phyloP scores from a whole-genome alignment of 257 asterid genomes.

The Solanum clarkiae region DNA sequence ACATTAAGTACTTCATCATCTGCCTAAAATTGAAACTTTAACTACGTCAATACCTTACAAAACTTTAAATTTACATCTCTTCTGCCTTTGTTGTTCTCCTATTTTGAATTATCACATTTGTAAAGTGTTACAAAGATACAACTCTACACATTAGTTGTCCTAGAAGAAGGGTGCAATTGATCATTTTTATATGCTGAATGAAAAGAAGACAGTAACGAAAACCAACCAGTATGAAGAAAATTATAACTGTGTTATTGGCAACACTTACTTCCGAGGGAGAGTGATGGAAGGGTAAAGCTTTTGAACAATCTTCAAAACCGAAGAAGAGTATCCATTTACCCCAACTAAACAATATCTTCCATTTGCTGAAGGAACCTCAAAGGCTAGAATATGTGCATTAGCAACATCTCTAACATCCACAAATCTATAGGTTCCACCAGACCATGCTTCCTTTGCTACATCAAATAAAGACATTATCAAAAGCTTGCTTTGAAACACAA shows the following conservation, averaged over 20 bases:
- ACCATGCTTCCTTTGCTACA: constrained; percentile 19
- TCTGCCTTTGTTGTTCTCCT: too few species aligned
- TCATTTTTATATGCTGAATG: background rate
- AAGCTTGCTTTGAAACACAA: background rate
- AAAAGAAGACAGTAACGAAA: background rate
- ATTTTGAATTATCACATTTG: background rate
- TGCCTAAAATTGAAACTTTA: too few species aligned
- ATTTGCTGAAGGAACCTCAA: constrained; percentile 32
- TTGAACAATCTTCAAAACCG: constrained; percentile 22
- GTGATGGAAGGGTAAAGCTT: constrained; percentile 33
- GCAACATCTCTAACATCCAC: constrained; percentile 58
- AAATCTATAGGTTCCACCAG: constrained; percentile 19
- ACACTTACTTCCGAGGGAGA: constrained; percentile 23
- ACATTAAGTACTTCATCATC: too few species aligned
- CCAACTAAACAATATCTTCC: constrained; percentile 45
- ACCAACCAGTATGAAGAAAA: background rate
- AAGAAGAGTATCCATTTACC: constrained; percentile 16
- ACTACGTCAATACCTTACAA: too few species aligned
- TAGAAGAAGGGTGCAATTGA: background rate
- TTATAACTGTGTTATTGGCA: background rate
- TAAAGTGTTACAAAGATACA: background rate
- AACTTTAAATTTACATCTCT: too few species aligned
- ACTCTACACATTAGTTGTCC: background rate
- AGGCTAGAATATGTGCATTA: constrained; percentile 37
- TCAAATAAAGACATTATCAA: background rate